phyloP scores from a whole-genome alignment of 2,329 filamentous ascomycete genomes.

The Aureobasidium sp. region DNA sequence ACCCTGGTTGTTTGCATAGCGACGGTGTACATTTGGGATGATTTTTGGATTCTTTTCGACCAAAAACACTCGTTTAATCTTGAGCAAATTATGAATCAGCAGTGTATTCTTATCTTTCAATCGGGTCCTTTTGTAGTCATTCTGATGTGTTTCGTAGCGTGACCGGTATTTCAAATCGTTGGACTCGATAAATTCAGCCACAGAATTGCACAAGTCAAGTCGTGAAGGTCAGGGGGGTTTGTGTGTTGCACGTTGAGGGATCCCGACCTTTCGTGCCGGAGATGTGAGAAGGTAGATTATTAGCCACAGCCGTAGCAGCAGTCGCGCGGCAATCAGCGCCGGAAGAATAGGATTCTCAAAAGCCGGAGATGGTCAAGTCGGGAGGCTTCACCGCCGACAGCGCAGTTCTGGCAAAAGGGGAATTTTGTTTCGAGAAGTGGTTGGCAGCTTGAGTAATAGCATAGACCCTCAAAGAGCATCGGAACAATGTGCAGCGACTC shows the following conservation, averaged over 20 bases:
- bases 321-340: slow-evolving; percentile 14
- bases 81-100: background rate
- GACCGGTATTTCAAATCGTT: no score
- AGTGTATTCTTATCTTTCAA: no score
- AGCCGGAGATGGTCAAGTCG: slow-evolving; percentile 8
- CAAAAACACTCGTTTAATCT: background rate
- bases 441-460: no score
- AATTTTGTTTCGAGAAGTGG: background rate
- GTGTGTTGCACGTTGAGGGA: background rate
- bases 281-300: no score
- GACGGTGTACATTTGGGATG: background rate
- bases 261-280: no score
- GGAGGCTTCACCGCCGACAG: background rate
- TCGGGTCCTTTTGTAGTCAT: no score
- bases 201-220: no score
- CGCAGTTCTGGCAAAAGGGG: slow-evolving; percentile 8
- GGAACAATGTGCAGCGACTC: background rate
- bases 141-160: no score
- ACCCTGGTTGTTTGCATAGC: slow-evolving; percentile 17
- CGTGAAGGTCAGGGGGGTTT: no score
- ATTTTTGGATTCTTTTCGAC: background rate
- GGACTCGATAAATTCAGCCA: no score
- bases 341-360: slow-evolving; percentile 4
- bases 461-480: background rate
- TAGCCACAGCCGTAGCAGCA: slow-evolving; percentile 2